Evolutionary conservation across 163 green algal species (phyloP).

Genomic region (Coccomyxa subellipsoidea): DNA sequence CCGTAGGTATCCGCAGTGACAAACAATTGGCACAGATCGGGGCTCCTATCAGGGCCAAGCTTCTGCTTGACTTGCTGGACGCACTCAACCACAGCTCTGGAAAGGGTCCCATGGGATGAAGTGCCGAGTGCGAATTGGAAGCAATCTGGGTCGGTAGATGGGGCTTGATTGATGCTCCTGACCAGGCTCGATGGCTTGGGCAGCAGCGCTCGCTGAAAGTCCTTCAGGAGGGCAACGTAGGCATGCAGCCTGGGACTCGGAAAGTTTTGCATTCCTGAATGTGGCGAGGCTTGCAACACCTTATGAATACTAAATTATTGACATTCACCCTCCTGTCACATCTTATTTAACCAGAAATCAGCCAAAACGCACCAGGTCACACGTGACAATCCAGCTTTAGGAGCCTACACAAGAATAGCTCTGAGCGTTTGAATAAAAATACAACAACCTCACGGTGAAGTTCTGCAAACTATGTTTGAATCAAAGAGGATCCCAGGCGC

Average conservation of each 20-base stretch:
- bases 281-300: not conserved
- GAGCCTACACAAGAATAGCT: no score
- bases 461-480: no score
- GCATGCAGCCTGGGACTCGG: not conserved
- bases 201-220: constrained; percentile 6
- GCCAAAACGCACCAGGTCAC: no score
- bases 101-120: not conserved
- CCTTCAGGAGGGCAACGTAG: not conserved
- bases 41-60: constrained; percentile 9
- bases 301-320: not conserved
- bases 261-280: not conserved
- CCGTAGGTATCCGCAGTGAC: constrained; percentile 9
- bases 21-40: constrained; percentile 23
- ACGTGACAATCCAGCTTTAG: no score
- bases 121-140: not conserved
- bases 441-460: no score
- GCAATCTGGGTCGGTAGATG: not conserved
- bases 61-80: constrained; percentile 6
- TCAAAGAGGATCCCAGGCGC: not conserved
- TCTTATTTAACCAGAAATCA: no score
- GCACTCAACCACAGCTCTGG: constrained; percentile 18
- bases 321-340: not conserved
- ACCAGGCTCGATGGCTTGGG: not conserved
- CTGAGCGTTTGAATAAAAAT: no score
- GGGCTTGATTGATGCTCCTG: not conserved